Evolutionary conservation across 2,329 filamentous ascomycete species (phyloP).

Genomic region (Scedosporium aurantiacum): DNA sequence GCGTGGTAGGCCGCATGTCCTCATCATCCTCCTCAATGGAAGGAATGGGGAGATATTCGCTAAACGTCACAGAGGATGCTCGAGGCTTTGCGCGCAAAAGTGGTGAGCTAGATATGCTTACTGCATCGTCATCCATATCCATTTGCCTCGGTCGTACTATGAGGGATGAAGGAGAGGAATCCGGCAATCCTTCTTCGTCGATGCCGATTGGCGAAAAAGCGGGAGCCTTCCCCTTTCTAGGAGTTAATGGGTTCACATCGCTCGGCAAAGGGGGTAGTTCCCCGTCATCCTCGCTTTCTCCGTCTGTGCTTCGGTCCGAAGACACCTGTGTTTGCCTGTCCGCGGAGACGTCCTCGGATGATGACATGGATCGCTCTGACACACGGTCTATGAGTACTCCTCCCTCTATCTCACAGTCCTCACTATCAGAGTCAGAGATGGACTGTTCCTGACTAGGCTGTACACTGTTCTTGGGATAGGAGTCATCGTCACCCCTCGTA

Average conservation of each 20-base stretch:
- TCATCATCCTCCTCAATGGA: slow-evolving; percentile 6
- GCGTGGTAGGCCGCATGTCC: slow-evolving; percentile 3
- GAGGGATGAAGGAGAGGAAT: background rate
- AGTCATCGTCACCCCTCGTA: no score
- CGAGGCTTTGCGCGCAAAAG: slow-evolving; percentile 2
- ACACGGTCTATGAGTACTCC: no score
- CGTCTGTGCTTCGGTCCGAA: background rate
- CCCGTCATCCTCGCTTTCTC: background rate
- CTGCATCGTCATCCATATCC: slow-evolving; percentile 1
- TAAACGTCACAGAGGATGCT: slow-evolving; percentile 7
- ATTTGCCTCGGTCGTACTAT: background rate
- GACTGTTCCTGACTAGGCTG: no score
- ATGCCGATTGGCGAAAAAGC: background rate
- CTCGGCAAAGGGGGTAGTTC: background rate
- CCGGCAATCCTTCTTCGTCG: background rate
- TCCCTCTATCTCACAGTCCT: no score
- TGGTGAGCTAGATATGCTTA: slow-evolving; percentile 6
- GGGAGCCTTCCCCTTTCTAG: background rate
- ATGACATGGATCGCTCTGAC: background rate
- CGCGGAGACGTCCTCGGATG: background rate
- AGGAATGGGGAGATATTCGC: slow-evolving; percentile 3
- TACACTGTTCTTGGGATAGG: no score
- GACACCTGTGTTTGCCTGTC: background rate
- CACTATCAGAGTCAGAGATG: no score
- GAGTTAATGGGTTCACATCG: background rate